Conservation (phyloP, 345 rosid genomes). For the Euphorbia tirucalli region DNA sequence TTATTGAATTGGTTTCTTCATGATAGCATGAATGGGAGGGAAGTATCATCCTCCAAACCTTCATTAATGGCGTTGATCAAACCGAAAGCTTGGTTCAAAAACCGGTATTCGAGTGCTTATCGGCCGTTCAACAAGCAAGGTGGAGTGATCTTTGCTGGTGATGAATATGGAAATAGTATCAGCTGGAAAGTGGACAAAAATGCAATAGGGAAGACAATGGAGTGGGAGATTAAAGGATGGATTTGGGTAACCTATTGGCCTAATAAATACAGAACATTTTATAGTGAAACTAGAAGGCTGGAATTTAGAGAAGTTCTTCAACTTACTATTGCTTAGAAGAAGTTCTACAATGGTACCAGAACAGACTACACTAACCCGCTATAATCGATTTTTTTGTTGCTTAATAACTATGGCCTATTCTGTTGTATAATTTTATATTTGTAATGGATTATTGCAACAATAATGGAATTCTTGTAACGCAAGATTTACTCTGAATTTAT, state of each 20-base stretch:
- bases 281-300: constrained; percentile 69
- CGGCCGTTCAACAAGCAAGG: constrained; percentile 79
- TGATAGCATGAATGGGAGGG: constrained; percentile 69
- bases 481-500: background rate
- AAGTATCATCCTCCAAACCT: constrained; percentile 76
- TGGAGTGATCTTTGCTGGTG: constrained; percentile 80
- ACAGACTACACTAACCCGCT: no score
- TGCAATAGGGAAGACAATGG: constrained; percentile 59
- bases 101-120: constrained; percentile 60
- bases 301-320: constrained; percentile 66
- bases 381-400: no score
- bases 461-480: background rate
- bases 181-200: constrained; percentile 68
- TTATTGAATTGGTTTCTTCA: constrained; percentile 83
- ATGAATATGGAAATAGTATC: constrained; percentile 70
- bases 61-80: constrained; percentile 55
- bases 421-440: background rate
- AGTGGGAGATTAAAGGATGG: constrained; percentile 78
- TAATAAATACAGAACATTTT: constrained; percentile 62
- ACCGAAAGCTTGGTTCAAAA: constrained; percentile 80
- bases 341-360: no score
- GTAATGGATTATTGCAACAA: background rate
- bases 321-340: constrained; percentile 40
- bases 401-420: no score
- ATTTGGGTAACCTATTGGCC: constrained; percentile 97